Conservation (phyloP, 2,329 filamentous ascomycete genomes). For the Xylariaceae sp. region DNA sequence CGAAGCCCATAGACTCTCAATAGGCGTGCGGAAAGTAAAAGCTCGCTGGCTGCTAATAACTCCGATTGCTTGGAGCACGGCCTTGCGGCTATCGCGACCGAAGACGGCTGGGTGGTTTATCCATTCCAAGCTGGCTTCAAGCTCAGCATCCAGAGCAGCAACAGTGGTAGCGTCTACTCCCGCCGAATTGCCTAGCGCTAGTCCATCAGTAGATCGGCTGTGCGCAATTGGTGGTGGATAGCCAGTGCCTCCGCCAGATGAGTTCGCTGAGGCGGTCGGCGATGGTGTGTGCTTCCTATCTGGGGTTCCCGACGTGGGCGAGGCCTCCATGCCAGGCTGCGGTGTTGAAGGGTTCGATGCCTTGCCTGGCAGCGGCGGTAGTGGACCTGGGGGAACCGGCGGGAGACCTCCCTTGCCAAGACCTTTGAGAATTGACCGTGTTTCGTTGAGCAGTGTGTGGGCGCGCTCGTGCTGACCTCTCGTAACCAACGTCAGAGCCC, state of each 20-base stretch:
- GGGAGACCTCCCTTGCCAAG: slow-evolving; percentile 92
- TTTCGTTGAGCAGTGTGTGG: slow-evolving; percentile 88
- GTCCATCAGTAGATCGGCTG: slow-evolving; percentile 52
- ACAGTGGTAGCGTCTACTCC: slow-evolving; percentile 85
- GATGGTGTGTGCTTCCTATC: slow-evolving; percentile 55
- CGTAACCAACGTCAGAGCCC: slow-evolving; percentile 85
- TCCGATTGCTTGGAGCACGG: slow-evolving; percentile 91
- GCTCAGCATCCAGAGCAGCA: slow-evolving; percentile 80
- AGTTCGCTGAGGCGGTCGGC: slow-evolving; percentile 47
- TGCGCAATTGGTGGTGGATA: slow-evolving; percentile 43
- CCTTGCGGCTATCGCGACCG: slow-evolving; percentile 87
- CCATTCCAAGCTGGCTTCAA: slow-evolving; percentile 91
- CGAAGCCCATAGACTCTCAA: slow-evolving; percentile 84
- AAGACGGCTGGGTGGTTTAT: slow-evolving; percentile 97
- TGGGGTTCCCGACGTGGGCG: slow-evolving; percentile 44
- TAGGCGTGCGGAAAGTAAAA: slow-evolving; percentile 86
- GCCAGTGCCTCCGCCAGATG: slow-evolving; percentile 35
- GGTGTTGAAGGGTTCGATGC: slow-evolving; percentile 48
- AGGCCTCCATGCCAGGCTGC: slow-evolving; percentile 42
- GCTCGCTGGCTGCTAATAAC: slow-evolving; percentile 93
- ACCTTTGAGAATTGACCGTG: slow-evolving; percentile 89
- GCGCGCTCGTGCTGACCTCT: slow-evolving; percentile 91
- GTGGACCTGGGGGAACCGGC: slow-evolving; percentile 52
- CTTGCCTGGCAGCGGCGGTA: slow-evolving; percentile 28
- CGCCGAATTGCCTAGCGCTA: slow-evolving; percentile 53